Percentiles rank a stretch among this genome's conserved stretches.
These are phyloP conservation scores for Xeromyces bisporus DNA, from an alignment of 495 filamentous ascomycete species.

Conservation along the genomic window DNA sequence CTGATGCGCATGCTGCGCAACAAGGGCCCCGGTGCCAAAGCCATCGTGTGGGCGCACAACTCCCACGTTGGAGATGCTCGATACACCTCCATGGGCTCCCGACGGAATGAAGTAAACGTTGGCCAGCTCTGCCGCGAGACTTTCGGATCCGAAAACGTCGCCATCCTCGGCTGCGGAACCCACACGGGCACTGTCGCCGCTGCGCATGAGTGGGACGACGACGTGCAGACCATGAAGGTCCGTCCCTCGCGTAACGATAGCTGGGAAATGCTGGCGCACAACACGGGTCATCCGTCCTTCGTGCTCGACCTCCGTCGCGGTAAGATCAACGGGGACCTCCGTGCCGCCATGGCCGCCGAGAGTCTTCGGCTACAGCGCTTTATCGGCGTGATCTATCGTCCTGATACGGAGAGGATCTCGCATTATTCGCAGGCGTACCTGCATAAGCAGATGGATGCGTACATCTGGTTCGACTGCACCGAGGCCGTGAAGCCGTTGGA, in stretches of 20 bases:
- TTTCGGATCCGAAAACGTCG: constrained; percentile 28
- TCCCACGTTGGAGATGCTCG: constrained; percentile 44
- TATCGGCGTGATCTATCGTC: constrained; percentile 44
- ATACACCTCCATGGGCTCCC: constrained; percentile 35
- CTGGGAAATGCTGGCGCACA: constrained; percentile 30
- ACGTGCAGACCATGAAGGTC: constrained; percentile 37
- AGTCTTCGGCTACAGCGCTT: constrained; percentile 31
- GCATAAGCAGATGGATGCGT: constrained; percentile 39
- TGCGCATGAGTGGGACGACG: constrained; percentile 37
- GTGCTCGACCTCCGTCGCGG: constrained; percentile 31
- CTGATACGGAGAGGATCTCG: constrained; percentile 34
- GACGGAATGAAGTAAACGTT: constrained; percentile 35
- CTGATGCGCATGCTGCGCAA: constrained; percentile 29
- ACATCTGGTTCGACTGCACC: constrained; percentile 40
- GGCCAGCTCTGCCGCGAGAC: constrained; percentile 38
- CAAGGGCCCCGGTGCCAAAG: constrained; percentile 25
- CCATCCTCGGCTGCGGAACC: constrained; percentile 35
- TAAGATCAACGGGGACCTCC: constrained; percentile 17
- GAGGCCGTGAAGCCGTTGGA: constrained; percentile 35
- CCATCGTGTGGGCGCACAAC: constrained; percentile 45
- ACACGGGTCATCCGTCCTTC: constrained; percentile 30
- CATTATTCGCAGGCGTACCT: constrained; percentile 38
- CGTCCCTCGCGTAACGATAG: constrained; percentile 23
- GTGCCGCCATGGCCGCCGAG: constrained; percentile 22
- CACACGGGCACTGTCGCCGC: constrained; percentile 42